Evolutionary conservation across 2,329 filamentous ascomycete species (phyloP).

Genomic region (Byssoonygena ceratinophila): DNA sequence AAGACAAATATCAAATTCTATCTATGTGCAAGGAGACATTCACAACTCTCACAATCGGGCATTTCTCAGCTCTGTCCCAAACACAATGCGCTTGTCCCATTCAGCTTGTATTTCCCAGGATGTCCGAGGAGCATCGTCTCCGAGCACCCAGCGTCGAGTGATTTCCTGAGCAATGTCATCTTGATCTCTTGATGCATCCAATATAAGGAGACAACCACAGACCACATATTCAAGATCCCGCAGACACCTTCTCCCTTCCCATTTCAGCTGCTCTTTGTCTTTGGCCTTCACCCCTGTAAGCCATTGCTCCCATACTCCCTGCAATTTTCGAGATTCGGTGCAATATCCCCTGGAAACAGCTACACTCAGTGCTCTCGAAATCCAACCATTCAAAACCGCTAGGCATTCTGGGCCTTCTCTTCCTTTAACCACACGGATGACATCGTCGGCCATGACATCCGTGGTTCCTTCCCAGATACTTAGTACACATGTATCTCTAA

Average conservation of each 20-base stretch:
- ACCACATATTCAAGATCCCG: conserved; percentile 26
- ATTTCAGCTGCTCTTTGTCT: conserved; percentile 23
- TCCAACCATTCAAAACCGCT: conserved; percentile 28
- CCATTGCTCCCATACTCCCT: conserved; percentile 16
- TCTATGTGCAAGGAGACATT: too few relatives aligned
- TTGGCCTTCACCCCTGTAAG: conserved; percentile 10
- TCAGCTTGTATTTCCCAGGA: conserved; percentile 15
- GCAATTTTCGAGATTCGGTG: conserved; percentile 26
- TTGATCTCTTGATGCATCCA: conserved; percentile 27
- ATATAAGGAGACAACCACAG: conserved; percentile 24
- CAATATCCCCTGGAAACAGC: conserved; percentile 39
- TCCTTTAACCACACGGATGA: conserved; percentile 36
- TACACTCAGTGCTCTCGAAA: conserved; percentile 40
- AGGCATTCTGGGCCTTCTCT: conserved; percentile 16
- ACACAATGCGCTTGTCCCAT: conserved; percentile 19
- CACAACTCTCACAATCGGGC: conserved; percentile 6
- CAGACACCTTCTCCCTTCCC: conserved; percentile 25
- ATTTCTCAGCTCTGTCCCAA: conserved; percentile 8
- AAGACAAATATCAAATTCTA: too few relatives aligned
- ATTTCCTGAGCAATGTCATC: conserved; percentile 25
- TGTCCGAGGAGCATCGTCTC: background rate
- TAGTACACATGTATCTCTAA: conserved; percentile 53
- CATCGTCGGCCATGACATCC: conserved; percentile 51
- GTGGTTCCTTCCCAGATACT: conserved; percentile 64
- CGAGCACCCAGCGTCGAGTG: conserved; percentile 14